Percentiles rank a stretch among this genome's conserved stretches.
Conservation (phyloP, 177 flowering plant species). For the Vitis hybrid region DNA sequence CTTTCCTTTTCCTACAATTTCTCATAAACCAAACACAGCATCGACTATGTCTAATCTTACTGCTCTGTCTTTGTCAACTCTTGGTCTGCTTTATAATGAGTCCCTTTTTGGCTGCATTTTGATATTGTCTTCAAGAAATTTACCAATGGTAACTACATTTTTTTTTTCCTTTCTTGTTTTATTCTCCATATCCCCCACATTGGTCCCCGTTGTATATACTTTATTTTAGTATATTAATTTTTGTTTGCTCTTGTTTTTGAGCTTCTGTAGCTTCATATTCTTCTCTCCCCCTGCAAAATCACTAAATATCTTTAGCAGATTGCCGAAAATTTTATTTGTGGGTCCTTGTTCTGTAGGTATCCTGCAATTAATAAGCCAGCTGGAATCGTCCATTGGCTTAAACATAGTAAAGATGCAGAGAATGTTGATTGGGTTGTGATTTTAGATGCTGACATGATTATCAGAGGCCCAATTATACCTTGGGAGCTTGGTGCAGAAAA, state of each 20-base stretch:
- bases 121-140: no score
- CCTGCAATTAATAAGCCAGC: conserved; percentile 99
- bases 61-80: no score
- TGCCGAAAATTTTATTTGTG: no score
- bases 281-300: not conserved
- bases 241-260: no score
- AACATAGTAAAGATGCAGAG: conserved; percentile 84
- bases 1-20: not conserved
- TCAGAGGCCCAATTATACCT: conserved; percentile 93
- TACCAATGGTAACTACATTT: no score
- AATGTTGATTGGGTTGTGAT: conserved; percentile 99
- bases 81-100: no score
- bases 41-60: no score
- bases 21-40: not conserved
- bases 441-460: conserved; percentile 94
- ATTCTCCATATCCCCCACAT: no score
- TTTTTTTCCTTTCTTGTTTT: no score
- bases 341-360: conserved; percentile 54
- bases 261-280: not conserved
- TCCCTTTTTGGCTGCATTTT: no score
- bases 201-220: no score
- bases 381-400: conserved; percentile 91
- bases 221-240: no score
- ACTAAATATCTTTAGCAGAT: not conserved
- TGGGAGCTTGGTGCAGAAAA: conserved; percentile 98